Base-by-base conservation (phyloP, 768 basidiomycete species). In the Trametes cinnabarina region DNA sequence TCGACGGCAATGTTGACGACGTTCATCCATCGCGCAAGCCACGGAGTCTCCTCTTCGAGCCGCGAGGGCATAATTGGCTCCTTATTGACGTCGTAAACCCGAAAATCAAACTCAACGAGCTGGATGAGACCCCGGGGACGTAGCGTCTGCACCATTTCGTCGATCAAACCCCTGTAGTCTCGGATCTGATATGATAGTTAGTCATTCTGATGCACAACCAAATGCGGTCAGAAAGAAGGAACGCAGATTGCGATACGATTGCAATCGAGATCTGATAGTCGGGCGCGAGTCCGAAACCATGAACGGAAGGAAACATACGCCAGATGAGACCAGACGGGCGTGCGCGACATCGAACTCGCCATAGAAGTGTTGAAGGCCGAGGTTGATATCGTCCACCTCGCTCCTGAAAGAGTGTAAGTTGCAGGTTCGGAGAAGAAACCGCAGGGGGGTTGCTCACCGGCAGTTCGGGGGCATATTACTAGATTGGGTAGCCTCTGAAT, bases 351-450 rank as follows among this genome's bases (percentile, higher is more conserved):
- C 80, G 72, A 91, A 92, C 58, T 85, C 80, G 10, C 85, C 85
- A 65, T 87, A 89, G 69, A 85, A 91, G 72, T 92, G 90, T 63
- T 91, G 88, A 22, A 92, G 74, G 3, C 90, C 90, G 17, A 91
- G 81, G 72, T 92, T 92, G 68, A 92, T 84, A 68, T 92, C 90
- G 68, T 92, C 90, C 8, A 91, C 81, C 70, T 92, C 90, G 65
- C 86, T 89, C 76, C 89, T 91, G 57, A 47, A 19, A 9, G 28
- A 19, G 30, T 8, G 32, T 49, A 48, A 57, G 32, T 26, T 19
- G 25, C 41, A 32, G 20, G 37, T 6, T 32, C 35, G 12, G 30
- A 34, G 34, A 9, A 25, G 23, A 15, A 7, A 20, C 30, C 43
- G 35, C 30, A 22, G 10, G 43, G 10, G 35, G 42, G 19, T 14